Conservation (phyloP, 2,329 filamentous ascomycete species). For the Scolecobasidium constrictum region DNA sequence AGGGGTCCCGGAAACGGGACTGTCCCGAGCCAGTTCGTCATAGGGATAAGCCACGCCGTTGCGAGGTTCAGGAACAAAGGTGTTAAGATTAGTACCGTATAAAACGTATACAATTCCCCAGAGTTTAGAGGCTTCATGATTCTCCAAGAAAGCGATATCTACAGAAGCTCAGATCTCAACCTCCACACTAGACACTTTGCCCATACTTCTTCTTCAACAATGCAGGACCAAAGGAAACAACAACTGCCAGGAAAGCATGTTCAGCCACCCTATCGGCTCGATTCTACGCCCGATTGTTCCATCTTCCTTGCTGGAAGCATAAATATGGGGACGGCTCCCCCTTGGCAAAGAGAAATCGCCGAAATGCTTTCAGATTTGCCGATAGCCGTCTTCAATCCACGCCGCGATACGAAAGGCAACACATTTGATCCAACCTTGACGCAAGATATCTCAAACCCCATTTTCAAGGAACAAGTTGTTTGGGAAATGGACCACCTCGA, state of each 20-base stretch:
- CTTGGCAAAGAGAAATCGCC: slow-evolving; percentile 1
- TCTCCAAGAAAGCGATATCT: neutral
- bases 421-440: slow-evolving; percentile 1
- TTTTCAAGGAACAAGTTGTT: slow-evolving; percentile 9
- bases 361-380: slow-evolving; percentile 4
- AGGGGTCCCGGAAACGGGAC: neutral
- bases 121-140: neutral
- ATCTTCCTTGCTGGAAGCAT: slow-evolving; percentile 1
- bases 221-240: neutral
- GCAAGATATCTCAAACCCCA: slow-evolving; percentile 4
- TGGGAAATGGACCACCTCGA: slow-evolving; percentile 53
- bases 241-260: neutral
- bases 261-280: neutral
- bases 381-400: neutral
- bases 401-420: neutral
- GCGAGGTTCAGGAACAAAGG: neutral
- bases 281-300: neutral
- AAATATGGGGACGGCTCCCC: slow-evolving; percentile 1
- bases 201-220: neutral
- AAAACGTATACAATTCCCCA: neutral
- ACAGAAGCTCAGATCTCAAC: neutral
- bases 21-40: neutral
- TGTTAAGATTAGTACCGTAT: neutral
- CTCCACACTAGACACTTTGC: too few species aligned
- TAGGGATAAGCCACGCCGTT: neutral